These are phyloP conservation scores for Camelina laxa DNA, from an alignment of 345 rosid species.

Conservation along the genomic window DNA sequence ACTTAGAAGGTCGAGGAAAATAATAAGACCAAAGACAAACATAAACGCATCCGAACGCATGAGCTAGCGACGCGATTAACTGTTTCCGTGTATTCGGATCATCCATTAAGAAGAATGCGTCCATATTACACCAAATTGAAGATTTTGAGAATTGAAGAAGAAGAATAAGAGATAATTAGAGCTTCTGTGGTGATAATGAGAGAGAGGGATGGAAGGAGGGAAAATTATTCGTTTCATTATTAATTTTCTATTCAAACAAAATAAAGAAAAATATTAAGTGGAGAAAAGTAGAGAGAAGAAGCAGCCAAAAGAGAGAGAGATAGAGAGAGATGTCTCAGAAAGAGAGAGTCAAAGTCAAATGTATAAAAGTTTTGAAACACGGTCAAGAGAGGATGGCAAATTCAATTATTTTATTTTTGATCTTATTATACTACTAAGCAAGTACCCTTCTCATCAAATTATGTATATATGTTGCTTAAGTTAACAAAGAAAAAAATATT, in stretches of 20 bases:
- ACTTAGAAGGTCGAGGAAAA: conserved; percentile 52
- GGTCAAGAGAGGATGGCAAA: conserved; percentile 50
- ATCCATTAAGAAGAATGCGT: conserved; percentile 53
- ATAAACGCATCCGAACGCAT: conserved; percentile 58
- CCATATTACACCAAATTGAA: conserved; percentile 46
- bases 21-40: conserved; percentile 67
- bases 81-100: conserved; percentile 47
- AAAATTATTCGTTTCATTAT: conserved; percentile 37
- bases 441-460: neutral
- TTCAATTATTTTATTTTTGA: neutral
- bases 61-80: conserved; percentile 55
- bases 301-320: conserved; percentile 38
- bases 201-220: conserved; percentile 33
- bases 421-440: too few species aligned
- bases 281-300: conserved; percentile 37
- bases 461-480: neutral
- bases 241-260: conserved; percentile 22
- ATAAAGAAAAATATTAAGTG: conserved; percentile 1
- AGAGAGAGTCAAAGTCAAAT: conserved; percentile 43
- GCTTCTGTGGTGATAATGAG: conserved; percentile 13
- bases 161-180: neutral
- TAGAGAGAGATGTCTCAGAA: neutral
- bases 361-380: conserved; percentile 27
- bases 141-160: conserved; percentile 15
- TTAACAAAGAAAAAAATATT: neutral